Conservation (phyloP, 139 green algal genomes). For the Astrephomene gubernaculifera region DNA sequence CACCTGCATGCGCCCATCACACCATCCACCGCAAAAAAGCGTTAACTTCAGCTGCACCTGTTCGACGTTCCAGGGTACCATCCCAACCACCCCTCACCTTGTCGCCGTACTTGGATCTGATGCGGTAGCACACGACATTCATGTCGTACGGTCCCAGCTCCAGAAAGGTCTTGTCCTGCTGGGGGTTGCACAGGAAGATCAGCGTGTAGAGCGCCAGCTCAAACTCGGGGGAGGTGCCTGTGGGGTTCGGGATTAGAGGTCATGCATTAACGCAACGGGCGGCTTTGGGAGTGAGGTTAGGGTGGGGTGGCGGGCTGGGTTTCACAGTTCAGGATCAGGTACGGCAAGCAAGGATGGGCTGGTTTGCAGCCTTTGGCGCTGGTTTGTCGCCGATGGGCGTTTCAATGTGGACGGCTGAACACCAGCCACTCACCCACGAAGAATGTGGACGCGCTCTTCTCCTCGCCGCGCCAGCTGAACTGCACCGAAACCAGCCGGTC, state of each 20-base stretch:
- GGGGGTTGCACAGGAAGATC: constrained; percentile 70
- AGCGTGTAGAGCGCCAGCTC: constrained; percentile 84
- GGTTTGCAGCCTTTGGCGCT: neutral
- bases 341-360: neutral
- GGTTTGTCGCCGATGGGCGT: too few species aligned
- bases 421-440: constrained; percentile 68
- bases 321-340: neutral
- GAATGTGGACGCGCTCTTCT: constrained; percentile 74
- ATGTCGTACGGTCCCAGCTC: constrained; percentile 41
- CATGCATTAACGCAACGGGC: neutral
- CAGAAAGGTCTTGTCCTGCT: constrained; percentile 67
- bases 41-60: too few species aligned
- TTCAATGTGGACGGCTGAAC: too few species aligned
- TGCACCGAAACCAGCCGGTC: constrained; percentile 67
- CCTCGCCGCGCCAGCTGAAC: constrained; percentile 65
- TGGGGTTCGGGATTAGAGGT: neutral
- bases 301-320: neutral
- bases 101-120: constrained; percentile 67
- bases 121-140: constrained; percentile 61
- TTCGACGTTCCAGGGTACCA: too few species aligned
- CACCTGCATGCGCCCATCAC: neutral
- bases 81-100: constrained; percentile 53
- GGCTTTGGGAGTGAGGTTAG: neutral
- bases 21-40: neutral
- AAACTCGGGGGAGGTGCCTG: constrained; percentile 81